phyloP scores from a whole-genome alignment of 164 flowering plant genomes.

The Umbilicus rupestris region DNA sequence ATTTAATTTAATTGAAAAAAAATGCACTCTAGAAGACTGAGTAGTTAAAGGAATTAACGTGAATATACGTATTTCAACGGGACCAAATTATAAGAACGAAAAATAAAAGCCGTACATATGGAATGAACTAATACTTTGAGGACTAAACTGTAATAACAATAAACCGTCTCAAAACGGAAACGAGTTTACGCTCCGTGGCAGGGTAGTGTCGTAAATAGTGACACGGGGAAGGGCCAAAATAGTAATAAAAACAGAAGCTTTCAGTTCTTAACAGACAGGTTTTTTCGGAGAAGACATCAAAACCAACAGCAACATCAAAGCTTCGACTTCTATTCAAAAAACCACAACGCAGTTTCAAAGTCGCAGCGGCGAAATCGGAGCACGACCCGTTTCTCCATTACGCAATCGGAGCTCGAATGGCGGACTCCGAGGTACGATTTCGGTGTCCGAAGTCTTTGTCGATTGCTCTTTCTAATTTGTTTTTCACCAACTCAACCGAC shows the following conservation, averaged over 20 bases:
- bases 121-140: too few relatives aligned
- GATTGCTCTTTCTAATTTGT: not conserved
- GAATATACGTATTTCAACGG: too few relatives aligned
- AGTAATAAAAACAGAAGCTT: slow-evolving; percentile 6
- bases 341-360: not conserved
- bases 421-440: slow-evolving; percentile 1
- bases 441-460: too few relatives aligned
- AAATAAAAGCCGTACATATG: too few relatives aligned
- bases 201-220: not conserved
- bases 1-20: too few relatives aligned
- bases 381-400: not conserved
- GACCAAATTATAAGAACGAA: too few relatives aligned
- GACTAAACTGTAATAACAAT: too few relatives aligned
- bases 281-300: slow-evolving; percentile 2
- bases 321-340: not conserved
- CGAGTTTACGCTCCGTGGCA: not conserved
- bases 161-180: too few relatives aligned
- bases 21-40: too few relatives aligned
- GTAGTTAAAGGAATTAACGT: too few relatives aligned
- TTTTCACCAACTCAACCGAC: not conserved
- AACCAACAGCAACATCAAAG: not conserved
- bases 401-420: not conserved
- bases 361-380: not conserved
- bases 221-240: not conserved
- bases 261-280: slow-evolving; percentile 9